Conservation (phyloP, 129 eudicot genomes). For the Mikania micrantha region DNA sequence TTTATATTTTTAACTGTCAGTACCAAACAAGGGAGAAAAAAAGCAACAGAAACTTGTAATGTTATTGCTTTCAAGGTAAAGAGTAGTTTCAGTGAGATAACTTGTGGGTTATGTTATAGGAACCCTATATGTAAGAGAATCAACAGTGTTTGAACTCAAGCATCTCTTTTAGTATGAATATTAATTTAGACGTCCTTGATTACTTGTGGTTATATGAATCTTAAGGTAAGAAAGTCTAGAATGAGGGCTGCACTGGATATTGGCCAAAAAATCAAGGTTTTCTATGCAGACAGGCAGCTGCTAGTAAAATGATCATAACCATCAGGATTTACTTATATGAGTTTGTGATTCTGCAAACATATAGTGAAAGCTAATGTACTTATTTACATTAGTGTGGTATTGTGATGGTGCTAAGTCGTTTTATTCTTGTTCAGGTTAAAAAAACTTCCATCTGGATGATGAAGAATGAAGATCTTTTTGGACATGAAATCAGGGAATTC, state of each 20-base stretch:
- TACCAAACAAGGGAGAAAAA: not conserved
- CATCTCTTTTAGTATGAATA: not conserved
- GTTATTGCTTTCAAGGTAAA: not conserved
- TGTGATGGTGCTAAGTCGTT: constrained; percentile 1
- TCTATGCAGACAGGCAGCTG: not conserved
- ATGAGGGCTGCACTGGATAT: not conserved
- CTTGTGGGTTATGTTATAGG: not conserved
- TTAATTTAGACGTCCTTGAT: not conserved
- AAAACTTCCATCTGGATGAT: not conserved
- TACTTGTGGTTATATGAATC: not conserved
- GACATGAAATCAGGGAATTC: not conserved
- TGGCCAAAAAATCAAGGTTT: too few species aligned
- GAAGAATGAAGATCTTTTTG: not conserved
- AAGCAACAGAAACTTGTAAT: not conserved
- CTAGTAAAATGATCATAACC: not conserved
- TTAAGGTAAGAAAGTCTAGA: not conserved
- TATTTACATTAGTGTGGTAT: too few species aligned
- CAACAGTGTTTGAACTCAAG: not conserved
- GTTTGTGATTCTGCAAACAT: not conserved
- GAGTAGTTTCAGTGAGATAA: not conserved
- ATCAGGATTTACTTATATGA: not conserved
- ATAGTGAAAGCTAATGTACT: not conserved
- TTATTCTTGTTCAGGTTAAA: constrained; percentile 23
- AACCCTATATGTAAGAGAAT: not conserved
- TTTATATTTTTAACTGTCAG: too few species aligned